Percentiles rank a stretch among this genome's conserved stretches.
Conservation (phyloP, 768 basidiomycete genomes). For the Leccinum olivaceopallidum region DNA sequence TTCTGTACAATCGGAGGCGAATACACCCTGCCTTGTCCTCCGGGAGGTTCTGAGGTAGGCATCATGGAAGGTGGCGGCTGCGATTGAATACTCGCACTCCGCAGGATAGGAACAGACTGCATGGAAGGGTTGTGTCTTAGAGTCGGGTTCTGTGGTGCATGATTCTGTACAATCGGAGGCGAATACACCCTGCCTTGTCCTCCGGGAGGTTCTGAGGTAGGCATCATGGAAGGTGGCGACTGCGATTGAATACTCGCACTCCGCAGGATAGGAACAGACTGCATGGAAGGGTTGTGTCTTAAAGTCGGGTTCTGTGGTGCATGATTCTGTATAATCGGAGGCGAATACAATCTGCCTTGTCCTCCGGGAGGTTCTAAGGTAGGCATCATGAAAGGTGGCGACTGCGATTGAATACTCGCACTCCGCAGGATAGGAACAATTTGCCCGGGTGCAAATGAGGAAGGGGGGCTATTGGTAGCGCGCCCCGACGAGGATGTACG, state of each 20-base stretch:
- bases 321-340: constrained; percentile 13
- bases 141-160: constrained; percentile 8
- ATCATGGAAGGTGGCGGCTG: constrained; percentile 25
- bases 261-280: constrained; percentile 37
- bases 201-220: constrained; percentile 23
- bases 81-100: constrained; percentile 37
- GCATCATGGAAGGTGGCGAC: constrained; percentile 23
- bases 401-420: constrained; percentile 32
- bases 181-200: constrained; percentile 21
- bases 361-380: constrained; percentile 22
- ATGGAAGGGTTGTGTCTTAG: constrained; percentile 23
- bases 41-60: constrained; percentile 24
- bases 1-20: constrained; percentile 19
- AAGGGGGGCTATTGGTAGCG: constrained; percentile 23
- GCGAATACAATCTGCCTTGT: constrained; percentile 19
- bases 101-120: constrained; percentile 33
- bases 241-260: constrained; percentile 35
- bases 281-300: constrained; percentile 22
- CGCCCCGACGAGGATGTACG: constrained; percentile 28
- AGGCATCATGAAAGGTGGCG: constrained; percentile 23
- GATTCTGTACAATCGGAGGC: constrained; percentile 15
- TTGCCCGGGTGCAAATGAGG: constrained; percentile 39
- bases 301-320: constrained; percentile 11
- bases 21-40: constrained; percentile 17
- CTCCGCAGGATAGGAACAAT: constrained; percentile 41